A percentile compares a stretch with the other conserved stretches of the same genome.
Conservation (phyloP, 192 early-diverging fungal species). For the Pilaira anomala region DNA sequence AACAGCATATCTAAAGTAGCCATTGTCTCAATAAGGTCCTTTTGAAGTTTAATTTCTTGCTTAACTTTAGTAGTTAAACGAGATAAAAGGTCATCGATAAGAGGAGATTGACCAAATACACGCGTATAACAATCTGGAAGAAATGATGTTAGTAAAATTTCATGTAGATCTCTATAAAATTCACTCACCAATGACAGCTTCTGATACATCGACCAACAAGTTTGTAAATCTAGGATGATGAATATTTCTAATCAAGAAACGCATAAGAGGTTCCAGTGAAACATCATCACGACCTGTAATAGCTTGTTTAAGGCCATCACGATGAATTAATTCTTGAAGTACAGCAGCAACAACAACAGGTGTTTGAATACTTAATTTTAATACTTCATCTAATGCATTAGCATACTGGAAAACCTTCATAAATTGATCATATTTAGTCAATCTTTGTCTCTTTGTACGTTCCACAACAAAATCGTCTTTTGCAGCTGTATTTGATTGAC, state of each 20-base stretch:
- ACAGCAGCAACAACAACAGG: slow-evolving; percentile 69
- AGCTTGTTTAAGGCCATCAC: slow-evolving; percentile 75
- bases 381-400: slow-evolving; percentile 83
- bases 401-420: slow-evolving; percentile 85
- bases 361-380: slow-evolving; percentile 56
- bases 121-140: slow-evolving; percentile 76
- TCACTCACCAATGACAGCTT: slow-evolving; percentile 66
- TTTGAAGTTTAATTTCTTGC: slow-evolving; percentile 75
- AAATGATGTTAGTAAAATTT: background rate
- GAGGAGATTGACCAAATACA: slow-evolving; percentile 74
- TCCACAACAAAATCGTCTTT: slow-evolving; percentile 79
- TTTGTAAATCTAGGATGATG: slow-evolving; percentile 75
- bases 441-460: slow-evolving; percentile 51
- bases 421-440: slow-evolving; percentile 79
- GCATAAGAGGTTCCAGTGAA: slow-evolving; percentile 76
- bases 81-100: slow-evolving; percentile 75
- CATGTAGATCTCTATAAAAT: background rate
- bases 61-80: slow-evolving; percentile 70
- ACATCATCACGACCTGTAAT: slow-evolving; percentile 86
- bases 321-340: slow-evolving; percentile 87
- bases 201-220: slow-evolving; percentile 76
- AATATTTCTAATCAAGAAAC: slow-evolving; percentile 80
- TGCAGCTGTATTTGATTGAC: slow-evolving; percentile 46
- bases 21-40: slow-evolving; percentile 71
- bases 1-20: slow-evolving; percentile 87